Base-by-base conservation (phyloP, 768 basidiomycete genomes). In the Auricularia sp. region DNA sequence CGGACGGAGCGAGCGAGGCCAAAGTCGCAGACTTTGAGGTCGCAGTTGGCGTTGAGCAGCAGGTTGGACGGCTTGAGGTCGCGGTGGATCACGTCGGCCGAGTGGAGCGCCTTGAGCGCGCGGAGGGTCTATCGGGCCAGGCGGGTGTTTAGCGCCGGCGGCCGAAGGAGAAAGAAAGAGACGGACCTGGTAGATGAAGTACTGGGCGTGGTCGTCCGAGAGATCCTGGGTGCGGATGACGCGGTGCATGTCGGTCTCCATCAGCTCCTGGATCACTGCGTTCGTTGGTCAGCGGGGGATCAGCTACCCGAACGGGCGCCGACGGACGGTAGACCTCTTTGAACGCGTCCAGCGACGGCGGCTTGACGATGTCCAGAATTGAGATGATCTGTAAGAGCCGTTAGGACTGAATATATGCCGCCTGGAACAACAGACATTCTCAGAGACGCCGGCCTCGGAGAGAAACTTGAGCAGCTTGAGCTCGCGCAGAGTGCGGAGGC, bases 11-110 rank as follows among this genome's bases (percentile, higher is more conserved):
- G 83, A 1, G 93, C 93, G 42, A 97, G 82, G 61, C 97, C 97
- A 73, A 98, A 99, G 73, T 98, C 96, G 76, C 90, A 84, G 56
- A 95, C 92, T 73, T 96, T 96, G 69, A 97, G 83, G 73, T 97
- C 94, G 71, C 94, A 97, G 74, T 97, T 98, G 68, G 93, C 93
- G 72, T 98, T 98, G 65, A 98, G 81, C n/a, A 98, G 86, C 3
- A 98, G 82, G 72, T 98, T 98, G 42, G 94, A 95, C 0, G 96
- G 96, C 72, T 98, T 98, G 70, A 99, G 86, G 75, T 99, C 96
- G 62, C 95, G 86, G 73, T 94, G 92, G 69, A 99, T 91, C 65
- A 99, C 93, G 75, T 96, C 91, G 36, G 96, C 96, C 0, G 93
- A 93, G 72, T 98, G 96, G 3, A 98, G 81, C 0, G 96, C 94